Evolutionary conservation across 1,284 basidiomycete species (phyloP).

Genomic region (Porodaedalea pini): DNA sequence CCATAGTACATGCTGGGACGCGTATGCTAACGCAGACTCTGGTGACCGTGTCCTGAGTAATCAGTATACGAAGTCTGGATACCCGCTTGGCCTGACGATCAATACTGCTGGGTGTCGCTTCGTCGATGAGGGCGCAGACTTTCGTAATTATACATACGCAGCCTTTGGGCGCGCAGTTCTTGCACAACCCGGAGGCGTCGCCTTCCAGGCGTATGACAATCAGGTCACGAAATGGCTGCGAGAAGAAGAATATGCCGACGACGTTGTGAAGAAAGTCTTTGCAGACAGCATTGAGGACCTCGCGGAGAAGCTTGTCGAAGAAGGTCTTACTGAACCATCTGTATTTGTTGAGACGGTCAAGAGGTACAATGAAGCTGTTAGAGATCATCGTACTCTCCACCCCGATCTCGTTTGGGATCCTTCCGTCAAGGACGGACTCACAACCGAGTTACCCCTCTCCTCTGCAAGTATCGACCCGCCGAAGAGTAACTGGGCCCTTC

Average conservation of each 20-base stretch:
- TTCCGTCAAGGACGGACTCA: constrained; percentile 57
- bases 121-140: constrained; percentile 68
- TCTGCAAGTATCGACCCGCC: constrained; percentile 34
- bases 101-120: constrained; percentile 55
- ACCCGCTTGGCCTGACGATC: constrained; percentile 66
- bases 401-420: constrained; percentile 49
- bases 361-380: constrained; percentile 50
- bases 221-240: constrained; percentile 43
- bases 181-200: constrained; percentile 51
- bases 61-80: constrained; percentile 69
- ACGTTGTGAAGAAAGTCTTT: constrained; percentile 50
- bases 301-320: constrained; percentile 41
- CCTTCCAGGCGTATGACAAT: constrained; percentile 62
- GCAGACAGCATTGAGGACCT: constrained; percentile 49
- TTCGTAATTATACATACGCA: constrained; percentile 68
- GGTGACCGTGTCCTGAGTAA: constrained; percentile 59
- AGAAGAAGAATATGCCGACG: constrained; percentile 62
- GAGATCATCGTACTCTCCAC: constrained; percentile 35
- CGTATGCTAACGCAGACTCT: constrained; percentile 46
- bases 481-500: constrained; percentile 61
- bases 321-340: constrained; percentile 43
- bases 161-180: constrained; percentile 60
- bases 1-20: constrained; percentile 70
- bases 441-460: constrained; percentile 37
- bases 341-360: constrained; percentile 44